Evolutionary conservation across 108 stramenopile species (phyloP), one percentile per base, ranked within the genome.

Genomic region (Fistulifera pelliculosa): DNA sequence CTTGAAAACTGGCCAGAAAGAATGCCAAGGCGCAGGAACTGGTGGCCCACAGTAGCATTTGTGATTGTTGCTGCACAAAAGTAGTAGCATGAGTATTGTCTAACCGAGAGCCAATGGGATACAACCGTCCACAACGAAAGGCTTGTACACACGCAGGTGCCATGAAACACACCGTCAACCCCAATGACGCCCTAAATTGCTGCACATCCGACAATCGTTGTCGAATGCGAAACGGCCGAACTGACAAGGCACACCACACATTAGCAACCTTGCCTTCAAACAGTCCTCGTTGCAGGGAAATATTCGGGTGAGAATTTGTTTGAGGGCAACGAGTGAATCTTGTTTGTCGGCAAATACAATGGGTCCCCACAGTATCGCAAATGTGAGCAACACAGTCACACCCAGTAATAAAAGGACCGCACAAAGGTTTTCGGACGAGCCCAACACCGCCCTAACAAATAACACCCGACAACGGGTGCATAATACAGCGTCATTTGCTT

Each of bases 401-500:
- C 92, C 95, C 27, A 94, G 66, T 8, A 52, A 47, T 16, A 61
- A 47, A 87, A 77, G 8, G 31, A 35, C 31, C 68, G 62, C 1
- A 47, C 43, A 0, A 14, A 21, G 38, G 35, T 17, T 22, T 28
- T 26, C 27, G 42, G 41, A 26, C 35, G 14, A n/a, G 64, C 50
- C 40, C 67, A 59, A 58, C 90, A 93, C 35, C 83, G 74, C 38
- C 89, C 91, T 35, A 95, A 60, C 17, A 95, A 76, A 50, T 76
- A 85, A 35, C 71, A 76, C 71, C 94, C 94, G 10, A 97, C 82
- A 10, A 77, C 92, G 0, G 96, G 96, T 11, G 94, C 91, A 67
- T 90, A 93, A 66, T 94, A 97, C 11, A 97, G 72, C 19, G 87
- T 78, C 93, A 95, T 97, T 69, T 97, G 96, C 68, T 97, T 97